Evolutionary conservation across 2,329 filamentous ascomycete genomes (phyloP).

Genomic region (Penicillium expansum): DNA sequence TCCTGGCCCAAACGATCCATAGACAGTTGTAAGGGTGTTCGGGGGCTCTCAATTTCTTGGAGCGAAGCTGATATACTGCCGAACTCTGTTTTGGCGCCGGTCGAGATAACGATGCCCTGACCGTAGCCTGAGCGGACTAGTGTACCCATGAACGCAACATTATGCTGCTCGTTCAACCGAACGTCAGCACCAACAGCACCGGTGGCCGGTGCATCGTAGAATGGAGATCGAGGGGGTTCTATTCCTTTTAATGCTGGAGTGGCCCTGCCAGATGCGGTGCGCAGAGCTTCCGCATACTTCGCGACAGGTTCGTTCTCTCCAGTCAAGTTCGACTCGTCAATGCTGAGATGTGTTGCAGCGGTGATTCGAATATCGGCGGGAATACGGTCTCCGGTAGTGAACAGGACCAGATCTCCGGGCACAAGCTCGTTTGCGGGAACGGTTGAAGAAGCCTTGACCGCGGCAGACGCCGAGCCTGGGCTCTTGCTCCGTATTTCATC

Average conservation of each 20-base stretch:
- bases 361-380: constrained; percentile 95
- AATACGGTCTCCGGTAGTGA: constrained; percentile 93
- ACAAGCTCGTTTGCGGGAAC: constrained; percentile 86
- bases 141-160: constrained; percentile 98
- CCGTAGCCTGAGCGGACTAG: constrained; percentile 92
- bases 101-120: constrained; percentile 95
- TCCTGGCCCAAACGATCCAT: constrained; percentile 98
- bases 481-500: constrained; percentile 48
- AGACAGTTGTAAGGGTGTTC: constrained; percentile 87
- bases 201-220: constrained; percentile 58
- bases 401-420: constrained; percentile 86
- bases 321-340: constrained; percentile 95
- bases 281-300: constrained; percentile 66
- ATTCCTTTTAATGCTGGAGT: constrained; percentile 35
- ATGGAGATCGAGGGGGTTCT: constrained; percentile 52
- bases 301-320: constrained; percentile 92
- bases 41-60: constrained; percentile 89
- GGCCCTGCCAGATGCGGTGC: constrained; percentile 26
- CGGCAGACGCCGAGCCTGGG: constrained; percentile 58
- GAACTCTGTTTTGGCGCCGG: constrained; percentile 89
- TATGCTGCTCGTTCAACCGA: constrained; percentile 71
- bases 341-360: constrained; percentile 80
- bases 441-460: constrained; percentile 74
- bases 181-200: constrained; percentile 63
- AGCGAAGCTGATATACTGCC: constrained; percentile 93